Conservation (phyloP, 108 stramenopile species). For the Cyclotella sp. region DNA sequence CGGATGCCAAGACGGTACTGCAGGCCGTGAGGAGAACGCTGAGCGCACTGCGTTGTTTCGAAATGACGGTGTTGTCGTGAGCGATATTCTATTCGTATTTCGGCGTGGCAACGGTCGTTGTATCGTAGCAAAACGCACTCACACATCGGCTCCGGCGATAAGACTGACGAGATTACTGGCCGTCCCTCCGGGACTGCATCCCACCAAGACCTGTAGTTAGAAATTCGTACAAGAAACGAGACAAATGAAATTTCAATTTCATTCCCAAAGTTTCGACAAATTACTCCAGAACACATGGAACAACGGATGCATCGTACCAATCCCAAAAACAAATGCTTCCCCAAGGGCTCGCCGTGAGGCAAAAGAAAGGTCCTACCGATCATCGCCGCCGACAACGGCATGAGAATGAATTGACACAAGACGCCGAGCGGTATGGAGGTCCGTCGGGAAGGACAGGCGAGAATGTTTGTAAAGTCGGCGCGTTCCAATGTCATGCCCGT, state of each 20-base stretch:
- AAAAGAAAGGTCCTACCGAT: slow-evolving; percentile 76
- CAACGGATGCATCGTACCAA: slow-evolving; percentile 53
- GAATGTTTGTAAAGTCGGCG: slow-evolving; percentile 82
- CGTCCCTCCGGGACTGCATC: slow-evolving; percentile 94
- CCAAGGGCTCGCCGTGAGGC: slow-evolving; percentile 53
- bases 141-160: slow-evolving; percentile 94
- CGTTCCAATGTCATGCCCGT: slow-evolving; percentile 94
- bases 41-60: slow-evolving; percentile 64
- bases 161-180: slow-evolving; percentile 93
- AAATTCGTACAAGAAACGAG: too few species aligned
- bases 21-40: slow-evolving; percentile 88
- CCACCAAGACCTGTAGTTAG: slow-evolving; percentile 56
- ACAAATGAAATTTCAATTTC: too few species aligned
- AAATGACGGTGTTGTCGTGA: neutral
- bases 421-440: slow-evolving; percentile 87
- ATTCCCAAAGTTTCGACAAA: neutral
- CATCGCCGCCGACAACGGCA: slow-evolving; percentile 85
- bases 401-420: slow-evolving; percentile 87
- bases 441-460: slow-evolving; percentile 43
- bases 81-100: neutral
- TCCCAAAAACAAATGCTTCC: slow-evolving; percentile 69
- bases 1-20: slow-evolving; percentile 88
- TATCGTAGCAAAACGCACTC: neutral
- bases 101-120: neutral
- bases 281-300: neutral